A percentile compares a stretch with the other conserved stretches of the same genome.
phyloP scores from a whole-genome alignment of 2,329 filamentous ascomycete species.

The Scytalidium lignicola region DNA sequence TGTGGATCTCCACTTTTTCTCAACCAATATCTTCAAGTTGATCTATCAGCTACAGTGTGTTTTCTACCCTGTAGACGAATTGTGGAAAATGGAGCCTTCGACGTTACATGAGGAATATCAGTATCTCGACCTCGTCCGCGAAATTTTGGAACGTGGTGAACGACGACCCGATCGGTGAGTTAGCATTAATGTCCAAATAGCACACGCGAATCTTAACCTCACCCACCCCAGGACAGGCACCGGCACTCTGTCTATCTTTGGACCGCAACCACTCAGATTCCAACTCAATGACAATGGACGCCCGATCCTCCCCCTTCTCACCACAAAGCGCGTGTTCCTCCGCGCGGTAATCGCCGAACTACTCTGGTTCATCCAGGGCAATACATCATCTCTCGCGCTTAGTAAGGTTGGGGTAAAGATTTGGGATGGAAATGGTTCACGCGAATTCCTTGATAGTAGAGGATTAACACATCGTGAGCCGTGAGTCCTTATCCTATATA shows the following conservation, averaged over 20 bases:
- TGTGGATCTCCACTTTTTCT: no score
- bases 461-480: conserved; percentile 75
- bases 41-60: no score
- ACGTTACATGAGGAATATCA: conserved; percentile 78
- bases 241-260: conserved; percentile 85
- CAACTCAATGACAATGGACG: conserved; percentile 56
- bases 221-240: conserved; percentile 68
- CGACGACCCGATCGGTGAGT: conserved; percentile 76
- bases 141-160: conserved; percentile 82
- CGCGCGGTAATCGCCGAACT: conserved; percentile 88
- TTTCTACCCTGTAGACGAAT: no score
- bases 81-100: not conserved
- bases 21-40: no score
- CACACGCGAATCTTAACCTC: not conserved
- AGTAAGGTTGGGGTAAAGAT: conserved; percentile 84
- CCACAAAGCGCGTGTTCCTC: conserved; percentile 93
- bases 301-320: conserved; percentile 83
- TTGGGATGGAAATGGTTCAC: conserved; percentile 95
- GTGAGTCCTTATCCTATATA: no score
- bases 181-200: not conserved
- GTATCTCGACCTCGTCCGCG: conserved; percentile 83
- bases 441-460: conserved; percentile 81
- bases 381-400: conserved; percentile 73
- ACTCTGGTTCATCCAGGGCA: conserved; percentile 89
- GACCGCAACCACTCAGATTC: conserved; percentile 83